Evolutionary conservation across 345 rosid genomes (phyloP), one percentile per base, ranked within the genome.

Genomic region (Mangifera indica): DNA sequence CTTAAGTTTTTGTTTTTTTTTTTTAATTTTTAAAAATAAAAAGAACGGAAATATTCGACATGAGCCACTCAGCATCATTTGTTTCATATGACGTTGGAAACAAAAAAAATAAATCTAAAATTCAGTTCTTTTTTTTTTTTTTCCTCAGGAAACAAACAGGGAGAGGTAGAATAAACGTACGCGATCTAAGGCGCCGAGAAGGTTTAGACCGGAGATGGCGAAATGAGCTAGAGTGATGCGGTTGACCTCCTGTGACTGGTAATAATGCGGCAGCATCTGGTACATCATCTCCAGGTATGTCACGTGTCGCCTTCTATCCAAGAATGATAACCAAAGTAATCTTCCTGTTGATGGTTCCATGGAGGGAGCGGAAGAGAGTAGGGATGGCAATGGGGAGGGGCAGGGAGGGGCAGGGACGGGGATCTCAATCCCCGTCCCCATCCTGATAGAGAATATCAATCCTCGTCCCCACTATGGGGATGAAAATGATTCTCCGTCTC

Each of bases 241-340:
- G 75, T 88, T 92, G 88, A 87, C 85, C 89, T 95, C 99, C 80
- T 91, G 97, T 0, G 87, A 72, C 81, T 95, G 97, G 51, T 88
- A 89, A 53, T 86, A 79, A 56, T 69, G n/a, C 0, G 98, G 94
- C 63, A 95, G 67, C 84, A 89, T 34, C 75, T 84, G 80, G 80
- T 88, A 91, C 97, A 91, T 88, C 99, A 89, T 89, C 87, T 79
- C 69, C 60, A 89, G 61, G 83, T 54, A 95, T 42, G 77, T 32
- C 76, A 87, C 83, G 83, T 92, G 99, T 45, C 78, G 76, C 25
- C 86, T 93, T 69, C 78, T 79, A 29, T 87, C 87, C 71, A 94
- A 86, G 71, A 49, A 63, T 21, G 75, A 18, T 13, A 74, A 49
- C 21, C 67, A 45, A 10, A 73, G 68, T 4, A 48, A 22, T n/a